Evolutionary conservation across 1,139 yeast species (phyloP), one percentile per base, ranked within the genome.

Genomic region (Blastobotrys ciferrii): DNA sequence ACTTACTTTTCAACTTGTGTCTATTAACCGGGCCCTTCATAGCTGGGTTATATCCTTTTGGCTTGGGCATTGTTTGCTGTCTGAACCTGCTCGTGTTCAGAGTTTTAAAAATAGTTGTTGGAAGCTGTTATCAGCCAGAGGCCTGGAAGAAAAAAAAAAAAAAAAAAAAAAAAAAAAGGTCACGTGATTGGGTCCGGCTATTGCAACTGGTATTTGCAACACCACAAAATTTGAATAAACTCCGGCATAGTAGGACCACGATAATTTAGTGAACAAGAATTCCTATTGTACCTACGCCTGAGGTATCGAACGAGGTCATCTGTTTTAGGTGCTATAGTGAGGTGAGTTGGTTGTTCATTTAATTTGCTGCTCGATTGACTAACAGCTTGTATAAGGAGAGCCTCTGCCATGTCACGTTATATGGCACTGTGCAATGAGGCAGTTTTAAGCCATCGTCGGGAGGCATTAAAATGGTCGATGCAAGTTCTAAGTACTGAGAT

Each of bases 1-100:
- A 30, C 53, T 39, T 50, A 51, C 55, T 50, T 33, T 53, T 53
- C 43, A 46, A 45, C 33, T 53, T 47, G 40, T 53, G 46, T 15
- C 53, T 39, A 18, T 32, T 43, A 23, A 23, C 9, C 28, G 28
- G 28, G 9, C 28, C 28, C 28, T 23, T 23, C 9, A 9, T 9
- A 5, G 28, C 9, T 6, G 28, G 28, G 28, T 5, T 23, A 23
- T 23, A 23, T 23, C 5, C 28, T 23, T 23, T 23, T 9, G 28
- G 9, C 9, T 23, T 23, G 28, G 28, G 28, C 28, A 23, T 23
- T 6, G 5, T 23, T 23, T 5, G 5, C 28, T 5, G 28, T 23
- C 9, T 23, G 5, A 9, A 23, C 9, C 28, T n/a, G n/a, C n/a
- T n/a, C n/a, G n/a, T n/a, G n/a, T n/a, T n/a, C n/a, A n/a, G n/a